Percentiles rank a stretch among this genome's conserved stretches.
Evolutionary conservation across 768 basidiomycete species (phyloP).

Genomic region (Gymnopilus junonius): DNA sequence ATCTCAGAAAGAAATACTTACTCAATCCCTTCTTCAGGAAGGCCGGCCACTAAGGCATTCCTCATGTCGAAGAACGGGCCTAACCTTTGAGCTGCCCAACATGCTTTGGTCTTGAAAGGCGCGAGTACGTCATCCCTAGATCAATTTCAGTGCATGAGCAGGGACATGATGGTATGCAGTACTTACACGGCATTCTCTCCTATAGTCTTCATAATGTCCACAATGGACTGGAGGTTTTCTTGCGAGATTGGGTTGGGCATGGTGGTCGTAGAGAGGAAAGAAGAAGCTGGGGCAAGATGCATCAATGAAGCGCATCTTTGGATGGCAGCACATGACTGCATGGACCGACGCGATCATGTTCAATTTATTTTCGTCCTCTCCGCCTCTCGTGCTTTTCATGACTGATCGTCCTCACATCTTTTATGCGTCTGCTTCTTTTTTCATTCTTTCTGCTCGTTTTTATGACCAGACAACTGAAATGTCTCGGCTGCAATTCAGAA

Average conservation of each 20-base stretch:
- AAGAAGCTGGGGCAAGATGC: not conserved
- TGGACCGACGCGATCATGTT: not conserved
- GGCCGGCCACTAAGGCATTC: not conserved
- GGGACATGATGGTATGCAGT: not conserved
- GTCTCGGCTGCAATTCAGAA: not conserved
- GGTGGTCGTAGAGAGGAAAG: not conserved
- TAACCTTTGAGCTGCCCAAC: not conserved
- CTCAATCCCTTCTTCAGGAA: not conserved
- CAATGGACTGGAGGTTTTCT: not conserved
- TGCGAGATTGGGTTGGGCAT: slow-evolving; percentile 10
- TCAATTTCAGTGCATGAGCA: not conserved
- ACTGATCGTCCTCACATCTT: not conserved
- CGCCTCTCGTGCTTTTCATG: not conserved
- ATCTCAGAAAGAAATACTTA: not conserved
- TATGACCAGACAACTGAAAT: not conserved
- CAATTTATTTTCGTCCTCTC: not conserved
- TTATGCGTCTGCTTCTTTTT: not conserved
- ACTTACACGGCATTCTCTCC: not conserved
- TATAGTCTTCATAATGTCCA: not conserved
- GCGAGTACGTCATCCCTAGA: not conserved
- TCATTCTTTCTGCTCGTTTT: not conserved
- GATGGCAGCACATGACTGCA: not conserved
- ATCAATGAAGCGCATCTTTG: not conserved
- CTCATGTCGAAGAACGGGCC: not conserved
- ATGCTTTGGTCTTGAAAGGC: not conserved